These are phyloP conservation scores for Tylopilus rubrobrunneus DNA, from an alignment of 768 basidiomycete species.

Conservation along the genomic window DNA sequence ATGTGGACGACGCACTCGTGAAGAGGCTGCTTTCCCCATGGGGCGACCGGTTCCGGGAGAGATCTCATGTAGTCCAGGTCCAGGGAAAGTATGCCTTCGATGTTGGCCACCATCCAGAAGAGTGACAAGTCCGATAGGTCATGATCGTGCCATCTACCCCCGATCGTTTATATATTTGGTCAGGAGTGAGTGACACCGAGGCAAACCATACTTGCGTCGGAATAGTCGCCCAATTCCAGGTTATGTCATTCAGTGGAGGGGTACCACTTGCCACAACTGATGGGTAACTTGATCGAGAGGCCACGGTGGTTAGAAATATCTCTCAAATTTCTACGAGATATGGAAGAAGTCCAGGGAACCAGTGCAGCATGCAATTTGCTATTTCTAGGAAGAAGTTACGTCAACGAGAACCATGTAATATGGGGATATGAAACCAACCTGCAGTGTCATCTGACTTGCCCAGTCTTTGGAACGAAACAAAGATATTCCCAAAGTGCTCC, in stretches of 20 bases:
- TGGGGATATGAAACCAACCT: slow-evolving; percentile 31
- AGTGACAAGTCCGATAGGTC: slow-evolving; percentile 65
- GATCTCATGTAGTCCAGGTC: slow-evolving; percentile 50
- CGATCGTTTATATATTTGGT: slow-evolving; percentile 41
- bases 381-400: slow-evolving; percentile 29
- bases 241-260: slow-evolving; percentile 1
- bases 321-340: slow-evolving; percentile 51
- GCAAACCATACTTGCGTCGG: slow-evolving; percentile 12
- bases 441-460: slow-evolving; percentile 47
- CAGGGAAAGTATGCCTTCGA: slow-evolving; percentile 52
- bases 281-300: slow-evolving; percentile 68
- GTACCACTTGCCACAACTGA: slow-evolving; percentile 44
- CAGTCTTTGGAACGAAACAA: slow-evolving; percentile 56
- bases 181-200: not conserved
- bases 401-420: not conserved
- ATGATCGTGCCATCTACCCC: slow-evolving; percentile 65
- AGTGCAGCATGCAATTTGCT: slow-evolving; percentile 41
- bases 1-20: slow-evolving; percentile 51
- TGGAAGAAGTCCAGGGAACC: slow-evolving; percentile 50
- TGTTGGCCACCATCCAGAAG: slow-evolving; percentile 60
- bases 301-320: slow-evolving; percentile 41
- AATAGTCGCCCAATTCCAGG: slow-evolving; percentile 27
- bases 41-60: slow-evolving; percentile 47
- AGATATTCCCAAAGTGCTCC: slow-evolving; percentile 67
- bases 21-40: slow-evolving; percentile 59